Evolutionary conservation across 208 protist genomes (phyloP).

Genomic region (Leishmania aethiopica): DNA sequence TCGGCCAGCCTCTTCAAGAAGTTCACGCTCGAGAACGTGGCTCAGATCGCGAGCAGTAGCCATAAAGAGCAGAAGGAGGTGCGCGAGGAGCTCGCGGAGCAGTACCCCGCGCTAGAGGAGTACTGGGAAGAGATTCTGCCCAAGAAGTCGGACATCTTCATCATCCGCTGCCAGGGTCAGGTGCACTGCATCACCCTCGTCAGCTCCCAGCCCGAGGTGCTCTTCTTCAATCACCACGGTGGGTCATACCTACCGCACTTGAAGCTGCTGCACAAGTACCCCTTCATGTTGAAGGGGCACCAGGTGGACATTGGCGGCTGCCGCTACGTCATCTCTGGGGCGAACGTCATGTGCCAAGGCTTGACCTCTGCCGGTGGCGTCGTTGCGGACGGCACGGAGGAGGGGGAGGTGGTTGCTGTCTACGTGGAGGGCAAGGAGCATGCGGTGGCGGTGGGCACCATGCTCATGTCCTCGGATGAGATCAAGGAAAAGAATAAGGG

Average conservation of each 20-base stretch:
- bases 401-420: constrained; percentile 79
- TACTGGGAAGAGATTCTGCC: constrained; percentile 95
- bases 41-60: constrained; percentile 86
- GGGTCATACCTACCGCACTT: constrained; percentile 96
- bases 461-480: constrained; percentile 93
- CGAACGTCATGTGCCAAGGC: constrained; percentile 98
- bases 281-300: constrained; percentile 94
- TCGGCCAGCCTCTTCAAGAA: constrained; percentile 89
- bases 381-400: constrained; percentile 59
- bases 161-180: constrained; percentile 94
- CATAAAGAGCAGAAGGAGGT: constrained; percentile 92
- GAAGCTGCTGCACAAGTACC: constrained; percentile 97
- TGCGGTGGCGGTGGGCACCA: constrained; percentile 93
- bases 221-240: constrained; percentile 97
- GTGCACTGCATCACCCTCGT: constrained; percentile 93
- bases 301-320: constrained; percentile 98
- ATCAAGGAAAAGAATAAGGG: constrained; percentile 93
- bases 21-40: constrained; percentile 90
- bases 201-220: constrained; percentile 91
- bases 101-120: constrained; percentile 84
- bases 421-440: constrained; percentile 97
- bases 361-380: constrained; percentile 95
- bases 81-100: constrained; percentile 78
- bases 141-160: constrained; percentile 91
- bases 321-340: constrained; percentile 96